Conservation (phyloP, 176 grass and related monocot species). For the Coix lacrymajobi region DNA sequence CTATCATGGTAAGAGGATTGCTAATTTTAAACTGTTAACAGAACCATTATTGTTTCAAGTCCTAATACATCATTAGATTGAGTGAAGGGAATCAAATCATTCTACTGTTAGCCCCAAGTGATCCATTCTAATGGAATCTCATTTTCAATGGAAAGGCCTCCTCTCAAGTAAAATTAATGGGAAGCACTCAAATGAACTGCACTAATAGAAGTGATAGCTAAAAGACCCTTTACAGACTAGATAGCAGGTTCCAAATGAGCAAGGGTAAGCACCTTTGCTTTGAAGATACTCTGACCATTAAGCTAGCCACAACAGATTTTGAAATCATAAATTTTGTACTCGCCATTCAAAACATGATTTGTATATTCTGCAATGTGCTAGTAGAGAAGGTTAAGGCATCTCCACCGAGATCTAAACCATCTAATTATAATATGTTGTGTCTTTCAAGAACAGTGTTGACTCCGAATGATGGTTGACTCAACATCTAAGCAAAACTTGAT, state of each 20-base stretch:
- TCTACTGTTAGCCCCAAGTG: slow-evolving; percentile 2
- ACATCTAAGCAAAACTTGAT: slow-evolving; percentile 1
- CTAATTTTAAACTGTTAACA: not conserved
- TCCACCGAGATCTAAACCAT: slow-evolving; percentile 28
- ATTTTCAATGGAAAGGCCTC: not conserved
- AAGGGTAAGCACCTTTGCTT: slow-evolving; percentile 24
- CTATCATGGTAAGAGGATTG: not conserved
- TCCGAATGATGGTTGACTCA: not conserved
- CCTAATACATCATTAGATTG: not conserved
- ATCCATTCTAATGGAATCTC: slow-evolving; percentile 9
- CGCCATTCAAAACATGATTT: not conserved
- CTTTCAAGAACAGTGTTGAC: slow-evolving; percentile 22
- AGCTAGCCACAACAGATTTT: not conserved
- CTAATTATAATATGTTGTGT: slow-evolving; percentile 29
- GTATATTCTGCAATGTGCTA: slow-evolving; percentile 4
- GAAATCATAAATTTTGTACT: slow-evolving; percentile 1
- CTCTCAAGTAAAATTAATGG: slow-evolving; percentile 12
- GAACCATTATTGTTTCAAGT: not conserved
- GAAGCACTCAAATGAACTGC: not conserved
- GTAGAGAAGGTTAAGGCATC: not conserved
- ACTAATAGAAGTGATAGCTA: slow-evolving; percentile 16
- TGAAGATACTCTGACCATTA: slow-evolving; percentile 28
- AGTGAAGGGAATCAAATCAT: slow-evolving; percentile 16
- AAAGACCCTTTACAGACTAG: slow-evolving; percentile 21
- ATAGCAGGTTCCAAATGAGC: slow-evolving; percentile 8